Conservation (phyloP, 2,329 filamentous ascomycete species). For the Fusarium incarnatum region DNA sequence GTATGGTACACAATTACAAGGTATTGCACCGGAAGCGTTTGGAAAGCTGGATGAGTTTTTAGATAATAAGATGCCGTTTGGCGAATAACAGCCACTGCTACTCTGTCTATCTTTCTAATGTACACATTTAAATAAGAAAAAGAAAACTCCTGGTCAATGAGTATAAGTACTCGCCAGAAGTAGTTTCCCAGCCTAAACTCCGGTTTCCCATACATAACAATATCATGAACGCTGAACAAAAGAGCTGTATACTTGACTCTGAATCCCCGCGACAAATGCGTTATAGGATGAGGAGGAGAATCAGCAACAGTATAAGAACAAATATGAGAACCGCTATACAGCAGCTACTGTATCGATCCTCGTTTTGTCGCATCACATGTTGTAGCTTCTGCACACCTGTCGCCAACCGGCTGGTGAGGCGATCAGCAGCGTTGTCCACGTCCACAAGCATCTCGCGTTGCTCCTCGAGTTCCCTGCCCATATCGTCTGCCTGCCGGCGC, state of each 20-base stretch:
- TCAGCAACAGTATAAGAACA: constrained; percentile 85
- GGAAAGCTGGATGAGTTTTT: constrained; percentile 39
- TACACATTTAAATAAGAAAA: constrained; percentile 38
- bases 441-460: constrained; percentile 89
- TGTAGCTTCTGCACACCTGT: constrained; percentile 88
- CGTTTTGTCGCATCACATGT: constrained; percentile 87
- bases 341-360: constrained; percentile 88
- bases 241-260: not conserved
- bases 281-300: constrained; percentile 76
- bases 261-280: not conserved
- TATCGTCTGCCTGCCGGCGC: constrained; percentile 89
- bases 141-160: constrained; percentile 22
- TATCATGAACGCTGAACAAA: constrained; percentile 29
- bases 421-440: constrained; percentile 85
- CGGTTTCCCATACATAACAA: constrained; percentile 18
- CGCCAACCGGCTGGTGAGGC: constrained; percentile 86
- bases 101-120: constrained; percentile 44
- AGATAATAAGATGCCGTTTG: constrained; percentile 37
- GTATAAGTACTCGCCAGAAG: constrained; percentile 18
- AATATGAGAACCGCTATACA: constrained; percentile 91
- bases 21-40: constrained; percentile 11
- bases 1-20: constrained; percentile 10
- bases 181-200: constrained; percentile 40
- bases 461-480: constrained; percentile 96
- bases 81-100: constrained; percentile 14